Evolutionary conservation across 2,329 filamentous ascomycete species (phyloP).

Genomic region (Xylariaceae sp.): DNA sequence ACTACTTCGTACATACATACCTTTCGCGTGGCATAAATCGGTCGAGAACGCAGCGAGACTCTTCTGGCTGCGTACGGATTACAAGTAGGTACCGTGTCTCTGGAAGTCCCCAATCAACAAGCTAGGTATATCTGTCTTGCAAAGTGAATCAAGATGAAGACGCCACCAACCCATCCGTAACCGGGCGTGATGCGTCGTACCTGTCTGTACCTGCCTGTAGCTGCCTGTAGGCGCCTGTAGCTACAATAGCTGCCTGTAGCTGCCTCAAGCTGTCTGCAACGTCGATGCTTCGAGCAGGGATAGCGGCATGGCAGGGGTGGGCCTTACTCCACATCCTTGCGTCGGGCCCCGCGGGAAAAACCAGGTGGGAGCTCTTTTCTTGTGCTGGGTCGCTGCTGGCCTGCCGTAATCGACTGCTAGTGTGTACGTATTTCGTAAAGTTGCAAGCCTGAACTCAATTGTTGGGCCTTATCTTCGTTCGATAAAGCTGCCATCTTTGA

Average conservation of each 20-base stretch:
- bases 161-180: not conserved
- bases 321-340: not conserved
- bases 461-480: conserved; percentile 25
- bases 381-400: not conserved
- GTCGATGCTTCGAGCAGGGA: not conserved
- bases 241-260: no score
- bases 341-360: conserved; percentile 14
- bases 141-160: not conserved
- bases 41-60: not conserved
- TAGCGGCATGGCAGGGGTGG: not conserved
- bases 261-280: not conserved
- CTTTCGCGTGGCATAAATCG: not conserved
- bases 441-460: conserved; percentile 26
- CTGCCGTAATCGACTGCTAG: not conserved
- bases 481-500: not conserved
- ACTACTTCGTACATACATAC: not conserved
- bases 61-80: not conserved
- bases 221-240: no score
- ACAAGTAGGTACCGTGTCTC: not conserved
- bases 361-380: conserved; percentile 4
- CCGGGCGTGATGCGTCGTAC: no score
- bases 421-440: not conserved
- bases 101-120: not conserved
- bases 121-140: not conserved
- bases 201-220: no score